Percentiles rank a stretch among this genome's conserved stretches.
phyloP scores from a whole-genome alignment of 2,329 filamentous ascomycete species.

The Cercospora beticola region DNA sequence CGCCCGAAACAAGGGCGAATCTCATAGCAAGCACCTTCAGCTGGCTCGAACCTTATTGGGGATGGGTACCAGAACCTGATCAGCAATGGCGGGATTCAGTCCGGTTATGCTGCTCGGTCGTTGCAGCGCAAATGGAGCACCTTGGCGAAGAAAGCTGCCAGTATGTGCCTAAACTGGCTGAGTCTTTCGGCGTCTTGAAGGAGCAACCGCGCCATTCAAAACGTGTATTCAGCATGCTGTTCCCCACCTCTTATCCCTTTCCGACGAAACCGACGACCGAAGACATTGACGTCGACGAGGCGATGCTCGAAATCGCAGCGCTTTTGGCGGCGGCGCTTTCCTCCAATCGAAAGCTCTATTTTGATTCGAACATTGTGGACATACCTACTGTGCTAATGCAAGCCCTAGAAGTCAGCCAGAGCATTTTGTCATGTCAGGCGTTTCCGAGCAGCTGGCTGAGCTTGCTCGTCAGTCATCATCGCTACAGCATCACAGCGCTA shows the following conservation, averaged over 20 bases:
- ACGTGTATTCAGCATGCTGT: slow-evolving; percentile 74
- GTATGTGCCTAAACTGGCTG: slow-evolving; percentile 86
- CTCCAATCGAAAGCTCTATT: slow-evolving; percentile 33
- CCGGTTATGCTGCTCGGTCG: slow-evolving; percentile 85
- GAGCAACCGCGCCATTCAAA: slow-evolving; percentile 60
- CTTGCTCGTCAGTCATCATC: slow-evolving; percentile 65
- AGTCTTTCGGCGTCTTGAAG: slow-evolving; percentile 80
- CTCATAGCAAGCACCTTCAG: slow-evolving; percentile 66
- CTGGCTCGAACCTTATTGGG: slow-evolving; percentile 96
- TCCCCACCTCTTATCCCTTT: slow-evolving; percentile 88
- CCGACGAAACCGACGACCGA: slow-evolving; percentile 66
- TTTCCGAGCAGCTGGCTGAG: slow-evolving; percentile 91
- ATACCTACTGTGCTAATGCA: slow-evolving; percentile 73
- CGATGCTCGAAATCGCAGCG: slow-evolving; percentile 82
- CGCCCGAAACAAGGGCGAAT: slow-evolving; percentile 67
- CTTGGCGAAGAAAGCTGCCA: slow-evolving; percentile 79
- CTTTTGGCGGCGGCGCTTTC: slow-evolving; percentile 66
- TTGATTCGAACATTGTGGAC: slow-evolving; percentile 57
- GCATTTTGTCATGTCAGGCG: slow-evolving; percentile 82
- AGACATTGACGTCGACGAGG: slow-evolving; percentile 63
- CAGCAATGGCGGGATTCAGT: slow-evolving; percentile 93
- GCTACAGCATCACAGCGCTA: slow-evolving; percentile 77
- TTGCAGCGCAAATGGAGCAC: slow-evolving; percentile 78
- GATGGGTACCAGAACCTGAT: slow-evolving; percentile 65
- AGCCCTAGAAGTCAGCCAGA: slow-evolving; percentile 80